phyloP scores from a whole-genome alignment of 2,329 filamentous ascomycete species.

The Trichophyton equinum region DNA sequence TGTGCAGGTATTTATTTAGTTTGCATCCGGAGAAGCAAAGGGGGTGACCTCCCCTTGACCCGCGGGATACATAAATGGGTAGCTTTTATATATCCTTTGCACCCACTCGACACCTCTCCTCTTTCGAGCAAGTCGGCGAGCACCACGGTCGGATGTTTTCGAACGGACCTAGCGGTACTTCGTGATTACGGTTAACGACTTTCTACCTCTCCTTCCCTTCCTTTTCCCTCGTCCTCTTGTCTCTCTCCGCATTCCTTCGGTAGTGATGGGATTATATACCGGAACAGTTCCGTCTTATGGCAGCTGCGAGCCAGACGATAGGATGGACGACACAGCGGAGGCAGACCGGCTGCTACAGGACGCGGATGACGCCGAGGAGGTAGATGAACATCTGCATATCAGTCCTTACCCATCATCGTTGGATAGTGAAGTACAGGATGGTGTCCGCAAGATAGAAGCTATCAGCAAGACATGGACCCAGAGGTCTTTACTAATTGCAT shows the following conservation, averaged over 20 bases:
- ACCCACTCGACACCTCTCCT: not conserved
- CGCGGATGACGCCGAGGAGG: constrained; percentile 6
- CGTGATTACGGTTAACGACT: not conserved
- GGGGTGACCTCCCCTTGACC: not conserved
- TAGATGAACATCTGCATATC: constrained; percentile 7
- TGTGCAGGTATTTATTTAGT: too few relatives aligned
- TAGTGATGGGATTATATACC: constrained; percentile 8
- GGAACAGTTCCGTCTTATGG: constrained; percentile 12
- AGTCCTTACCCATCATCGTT: constrained; percentile 8
- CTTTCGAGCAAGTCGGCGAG: not conserved
- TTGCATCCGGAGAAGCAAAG: too few relatives aligned
- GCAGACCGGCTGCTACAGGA: constrained; percentile 10
- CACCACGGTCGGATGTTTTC: not conserved
- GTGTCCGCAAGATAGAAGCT: constrained; percentile 42
- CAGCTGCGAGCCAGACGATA: constrained; percentile 11
- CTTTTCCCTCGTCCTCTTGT: too few relatives aligned
- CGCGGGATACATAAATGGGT: not conserved
- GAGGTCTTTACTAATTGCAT: constrained; percentile 36
- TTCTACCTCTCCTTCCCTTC: not conserved
- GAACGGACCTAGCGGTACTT: not conserved
- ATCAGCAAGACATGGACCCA: constrained; percentile 42
- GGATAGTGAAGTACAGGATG: constrained; percentile 29
- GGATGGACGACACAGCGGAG: constrained; percentile 9
- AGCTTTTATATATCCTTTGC: not conserved
- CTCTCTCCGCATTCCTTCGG: not conserved